Base-by-base conservation (phyloP, 148 eudicot genomes). In the Salicornia ramosissima region DNA sequence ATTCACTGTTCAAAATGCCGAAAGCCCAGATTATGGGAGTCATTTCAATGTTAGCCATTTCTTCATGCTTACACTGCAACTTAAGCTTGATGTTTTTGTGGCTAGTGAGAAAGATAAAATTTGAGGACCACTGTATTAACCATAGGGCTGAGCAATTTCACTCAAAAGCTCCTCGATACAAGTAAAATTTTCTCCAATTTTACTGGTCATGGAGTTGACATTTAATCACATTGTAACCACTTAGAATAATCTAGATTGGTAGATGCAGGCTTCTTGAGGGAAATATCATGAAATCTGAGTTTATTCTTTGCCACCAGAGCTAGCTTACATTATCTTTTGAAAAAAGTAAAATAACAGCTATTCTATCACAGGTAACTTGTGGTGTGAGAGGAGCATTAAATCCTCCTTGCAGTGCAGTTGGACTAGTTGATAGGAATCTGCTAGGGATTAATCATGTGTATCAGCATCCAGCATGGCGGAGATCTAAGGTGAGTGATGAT, bases 351-450 rank as follows among this genome's bases (percentile, higher is more conserved):
- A 40, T 25, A 29, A 0, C 54, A 18, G 1, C 14, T 47, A 46
- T 40, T 70, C 22, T 53, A 45, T 72, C 47, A 71, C 80, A 92
- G 98, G 90, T 92, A 67, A 60, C 61, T 9, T 92, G 96, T 67
- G 85, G 84, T 31, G 87, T 88, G 70, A 88, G 90, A 72, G 96
- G 98, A 67, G 83, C 77, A 39, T 69, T 92, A 49, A 77, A 81
- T 81, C 91, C 94, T 57, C 87, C 94, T 30, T 92, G 98, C 80
- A 92, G 90, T 76, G 90, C 96, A 43, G 96, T 83, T 49, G 96
- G 98, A 56, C 90, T 86, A 78, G 79, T 92, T 46, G 98, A 92
- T 76, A 85, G 96, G 71, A 51, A 75, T 65, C 71, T 92, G 72
- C 81, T 86, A 33, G 98, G 98, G 22, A 80, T 88, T 56, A 86